These are phyloP conservation scores for Lentinula lateritia DNA, from an alignment of 768 basidiomycete species.

Conservation along the genomic window DNA sequence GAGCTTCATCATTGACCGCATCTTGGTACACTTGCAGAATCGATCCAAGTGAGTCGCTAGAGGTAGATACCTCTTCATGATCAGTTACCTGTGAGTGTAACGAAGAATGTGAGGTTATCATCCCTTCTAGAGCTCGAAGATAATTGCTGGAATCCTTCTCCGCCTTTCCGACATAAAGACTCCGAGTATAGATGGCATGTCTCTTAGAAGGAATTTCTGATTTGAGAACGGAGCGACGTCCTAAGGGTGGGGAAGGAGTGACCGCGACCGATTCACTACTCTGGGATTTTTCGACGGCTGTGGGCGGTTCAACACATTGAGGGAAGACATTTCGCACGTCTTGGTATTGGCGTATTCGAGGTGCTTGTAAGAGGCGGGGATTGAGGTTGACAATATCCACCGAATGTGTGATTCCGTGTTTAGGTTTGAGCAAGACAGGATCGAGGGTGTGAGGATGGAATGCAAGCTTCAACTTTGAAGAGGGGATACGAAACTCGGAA, in stretches of 20 bases:
- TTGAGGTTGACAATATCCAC: background rate
- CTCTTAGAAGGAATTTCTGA: background rate
- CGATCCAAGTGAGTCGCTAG: background rate
- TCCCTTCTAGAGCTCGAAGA: background rate
- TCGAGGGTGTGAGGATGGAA: background rate
- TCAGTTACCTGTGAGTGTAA: background rate
- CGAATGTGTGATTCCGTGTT: background rate
- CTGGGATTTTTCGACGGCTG: background rate
- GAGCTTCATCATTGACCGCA: background rate
- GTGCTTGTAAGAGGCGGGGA: background rate
- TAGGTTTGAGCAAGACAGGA: background rate
- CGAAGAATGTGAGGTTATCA: background rate
- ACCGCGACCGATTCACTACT: background rate
- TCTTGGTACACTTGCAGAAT: background rate
- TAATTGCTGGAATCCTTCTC: background rate
- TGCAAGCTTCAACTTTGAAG: background rate
- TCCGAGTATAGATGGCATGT: slow-evolving; percentile 4
- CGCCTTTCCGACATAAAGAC: background rate
- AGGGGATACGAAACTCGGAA: background rate
- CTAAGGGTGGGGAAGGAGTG: background rate
- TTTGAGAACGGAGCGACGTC: background rate
- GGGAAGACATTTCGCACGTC: background rate
- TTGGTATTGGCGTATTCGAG: background rate
- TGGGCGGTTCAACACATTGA: background rate
- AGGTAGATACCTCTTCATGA: background rate